phyloP scores from a whole-genome alignment of 2,329 filamentous ascomycete genomes.

The Cordyceps cicadae region DNA sequence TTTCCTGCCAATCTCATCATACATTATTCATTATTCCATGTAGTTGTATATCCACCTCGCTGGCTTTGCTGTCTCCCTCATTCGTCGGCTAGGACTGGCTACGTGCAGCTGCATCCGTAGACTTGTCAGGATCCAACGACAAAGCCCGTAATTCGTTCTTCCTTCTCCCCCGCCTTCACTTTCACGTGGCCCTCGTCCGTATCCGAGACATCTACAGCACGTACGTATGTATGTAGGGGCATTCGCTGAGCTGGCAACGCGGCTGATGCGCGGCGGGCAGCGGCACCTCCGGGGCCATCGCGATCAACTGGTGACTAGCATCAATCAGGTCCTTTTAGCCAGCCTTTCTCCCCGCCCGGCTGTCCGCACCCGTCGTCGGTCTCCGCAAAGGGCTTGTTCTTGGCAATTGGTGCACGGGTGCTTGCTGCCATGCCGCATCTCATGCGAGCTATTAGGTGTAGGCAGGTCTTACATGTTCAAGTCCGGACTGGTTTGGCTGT shows the following conservation, averaged over 20 bases:
- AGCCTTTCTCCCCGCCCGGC: neutral
- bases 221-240: too few species aligned
- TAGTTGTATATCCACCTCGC: neutral
- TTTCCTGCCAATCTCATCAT: neutral
- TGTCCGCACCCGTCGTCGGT: neutral
- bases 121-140: too few species aligned
- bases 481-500: neutral
- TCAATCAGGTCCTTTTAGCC: neutral
- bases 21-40: too few species aligned
- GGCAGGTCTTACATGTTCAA: neutral
- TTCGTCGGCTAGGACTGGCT: neutral
- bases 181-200: too few species aligned
- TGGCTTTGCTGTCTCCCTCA: neutral
- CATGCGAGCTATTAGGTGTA: neutral
- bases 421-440: conserved; percentile 1
- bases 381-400: neutral
- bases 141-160: too few species aligned
- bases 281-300: neutral
- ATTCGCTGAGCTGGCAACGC: too few species aligned
- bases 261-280: too few species aligned
- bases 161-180: too few species aligned
- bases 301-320: neutral
- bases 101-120: too few species aligned
- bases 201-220: too few species aligned
- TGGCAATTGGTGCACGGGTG: neutral